Conservation (phyloP, 1,139 yeast genomes). For the Arxiozyma telluris region DNA sequence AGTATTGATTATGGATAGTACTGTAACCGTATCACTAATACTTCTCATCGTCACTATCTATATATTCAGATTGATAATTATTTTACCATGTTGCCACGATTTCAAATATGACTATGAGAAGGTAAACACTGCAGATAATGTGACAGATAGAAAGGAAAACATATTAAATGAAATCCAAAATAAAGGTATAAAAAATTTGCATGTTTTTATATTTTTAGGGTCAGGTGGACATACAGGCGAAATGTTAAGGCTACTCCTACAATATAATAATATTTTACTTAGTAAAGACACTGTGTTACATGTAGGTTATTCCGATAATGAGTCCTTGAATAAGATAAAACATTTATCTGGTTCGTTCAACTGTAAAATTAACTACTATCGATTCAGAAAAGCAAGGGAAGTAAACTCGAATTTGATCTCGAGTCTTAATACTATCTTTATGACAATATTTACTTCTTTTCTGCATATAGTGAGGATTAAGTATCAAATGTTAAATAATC, state of each 20-base stretch:
- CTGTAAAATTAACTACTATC: slow-evolving; percentile 29
- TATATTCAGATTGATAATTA: slow-evolving; percentile 9
- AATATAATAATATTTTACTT: slow-evolving; percentile 29
- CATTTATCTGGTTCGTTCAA: slow-evolving; percentile 21
- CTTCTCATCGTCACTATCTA: slow-evolving; percentile 6
- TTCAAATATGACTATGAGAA: neutral
- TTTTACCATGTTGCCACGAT: slow-evolving; percentile 10
- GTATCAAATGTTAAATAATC: slow-evolving; percentile 12
- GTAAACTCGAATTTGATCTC: slow-evolving; percentile 32
- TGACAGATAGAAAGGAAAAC: neutral
- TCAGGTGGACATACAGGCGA: slow-evolving; percentile 97
- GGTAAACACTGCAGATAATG: no score
- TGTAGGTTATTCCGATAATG: slow-evolving; percentile 27
- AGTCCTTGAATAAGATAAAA: slow-evolving; percentile 23
- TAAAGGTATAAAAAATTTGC: slow-evolving; percentile 7
- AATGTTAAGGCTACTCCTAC: slow-evolving; percentile 59
- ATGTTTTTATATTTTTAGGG: slow-evolving; percentile 50
- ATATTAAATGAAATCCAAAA: neutral
- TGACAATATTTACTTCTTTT: slow-evolving; percentile 18
- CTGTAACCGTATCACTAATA: neutral
- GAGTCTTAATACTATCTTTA: slow-evolving; percentile 17
- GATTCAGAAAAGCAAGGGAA: slow-evolving; percentile 63
- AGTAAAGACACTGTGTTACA: slow-evolving; percentile 19
- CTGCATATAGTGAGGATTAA: slow-evolving; percentile 13
- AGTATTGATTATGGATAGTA: neutral